Conservation (phyloP, 129 eudicot species). For the sunflower (Helianthus annuus) region HanXRQr2.0-SUNRISE NC_035449.2:189337961-189338460, state of each 20-base stretch:
- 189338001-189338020: slow-evolving; percentile 4
- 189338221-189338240: too few species aligned
- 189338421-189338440: slow-evolving; percentile 6
- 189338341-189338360: not conserved
- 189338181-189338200: not conserved
- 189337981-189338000: not conserved
- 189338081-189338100: not conserved
- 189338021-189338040: not conserved
- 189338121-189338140: too few species aligned
- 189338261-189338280: slow-evolving; percentile 10
- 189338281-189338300: too few species aligned
- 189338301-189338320: not conserved
- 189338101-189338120: not conserved
- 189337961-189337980: not conserved
- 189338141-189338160: not conserved
- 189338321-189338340: slow-evolving; percentile 12
- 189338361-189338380: not conserved
- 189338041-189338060: slow-evolving; percentile 9
- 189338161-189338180: not conserved
- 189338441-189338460: slow-evolving; percentile 12
- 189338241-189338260: not conserved
- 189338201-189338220: not conserved
- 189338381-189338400: not conserved
- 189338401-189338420: not conserved
- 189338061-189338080: not conserved